A percentile compares a stretch with the other conserved stretches of the same genome.
phyloP scores from a whole-genome alignment of 495 filamentous ascomycete species.

The Acidomyces sp. region DNA sequence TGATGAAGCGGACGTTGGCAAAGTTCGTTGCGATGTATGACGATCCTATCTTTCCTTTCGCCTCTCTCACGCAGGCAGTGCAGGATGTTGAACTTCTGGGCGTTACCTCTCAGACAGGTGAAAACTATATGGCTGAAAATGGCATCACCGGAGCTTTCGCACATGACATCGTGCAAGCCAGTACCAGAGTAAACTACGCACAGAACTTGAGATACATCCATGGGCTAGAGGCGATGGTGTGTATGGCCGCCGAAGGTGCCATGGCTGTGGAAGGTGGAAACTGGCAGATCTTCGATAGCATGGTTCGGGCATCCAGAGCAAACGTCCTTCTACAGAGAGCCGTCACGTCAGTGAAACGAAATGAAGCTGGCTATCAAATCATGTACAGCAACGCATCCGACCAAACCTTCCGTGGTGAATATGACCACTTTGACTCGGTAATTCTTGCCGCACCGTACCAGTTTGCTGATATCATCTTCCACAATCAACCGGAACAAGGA shows the following conservation, averaged over 20 bases:
- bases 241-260: conserved; percentile 80
- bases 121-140: conserved; percentile 56
- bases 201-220: conserved; percentile 78
- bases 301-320: conserved; percentile 53
- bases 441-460: conserved; percentile 69
- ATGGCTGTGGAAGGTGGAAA: conserved; percentile 74
- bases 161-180: conserved; percentile 76
- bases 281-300: conserved; percentile 83
- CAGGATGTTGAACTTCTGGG: conserved; percentile 50
- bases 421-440: conserved; percentile 55
- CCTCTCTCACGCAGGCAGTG: conserved; percentile 53
- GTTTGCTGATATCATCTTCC: conserved; percentile 49
- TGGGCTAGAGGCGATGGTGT: conserved; percentile 83
- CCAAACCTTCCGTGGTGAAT: background rate
- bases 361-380: conserved; percentile 40
- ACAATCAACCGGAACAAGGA: conserved; percentile 25
- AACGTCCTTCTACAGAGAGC: conserved; percentile 53
- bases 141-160: conserved; percentile 52
- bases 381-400: conserved; percentile 21
- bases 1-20: conserved; percentile 58
- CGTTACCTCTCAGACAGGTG: conserved; percentile 55
- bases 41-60: conserved; percentile 69
- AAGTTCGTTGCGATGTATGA: conserved; percentile 76
- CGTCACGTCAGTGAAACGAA: conserved; percentile 46
- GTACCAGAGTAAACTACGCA: conserved; percentile 89